These are phyloP conservation scores for Excoecaria cochinchinensis DNA, from an alignment of 345 rosid genomes.

Conservation along the genomic window DNA sequence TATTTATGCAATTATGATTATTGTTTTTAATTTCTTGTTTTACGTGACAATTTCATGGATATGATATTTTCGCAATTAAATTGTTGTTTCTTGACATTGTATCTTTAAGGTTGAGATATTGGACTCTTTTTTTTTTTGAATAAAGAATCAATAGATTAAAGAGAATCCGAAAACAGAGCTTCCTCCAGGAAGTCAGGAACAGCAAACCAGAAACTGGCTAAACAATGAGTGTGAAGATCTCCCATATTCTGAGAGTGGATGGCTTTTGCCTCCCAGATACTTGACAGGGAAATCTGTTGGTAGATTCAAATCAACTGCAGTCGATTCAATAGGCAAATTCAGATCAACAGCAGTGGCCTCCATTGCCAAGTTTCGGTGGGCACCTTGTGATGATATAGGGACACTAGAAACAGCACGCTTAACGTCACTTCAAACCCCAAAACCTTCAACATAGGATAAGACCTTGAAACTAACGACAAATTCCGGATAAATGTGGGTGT, in stretches of 20 bases:
- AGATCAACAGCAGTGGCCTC: constrained; percentile 34
- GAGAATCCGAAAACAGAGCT: too few relatives aligned
- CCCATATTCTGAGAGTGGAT: constrained; percentile 34
- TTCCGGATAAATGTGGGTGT: constrained; percentile 81
- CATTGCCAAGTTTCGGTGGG: constrained; percentile 15
- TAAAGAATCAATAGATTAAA: too few relatives aligned
- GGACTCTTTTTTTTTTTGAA: too few relatives aligned
- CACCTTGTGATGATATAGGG: constrained; percentile 41
- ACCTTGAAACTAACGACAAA: constrained; percentile 89
- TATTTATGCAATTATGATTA: too few relatives aligned
- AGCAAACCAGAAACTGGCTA: too few relatives aligned
- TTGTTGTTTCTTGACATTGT: too few relatives aligned
- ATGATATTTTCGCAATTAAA: too few relatives aligned
- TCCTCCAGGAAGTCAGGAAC: too few relatives aligned
- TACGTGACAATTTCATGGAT: too few relatives aligned
- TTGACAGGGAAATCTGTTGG: constrained; percentile 4
- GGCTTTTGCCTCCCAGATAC: constrained; percentile 28
- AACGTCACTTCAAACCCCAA: constrained; percentile 39
- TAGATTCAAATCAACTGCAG: constrained; percentile 21
- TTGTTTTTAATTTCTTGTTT: too few relatives aligned
- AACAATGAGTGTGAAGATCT: too few relatives aligned
- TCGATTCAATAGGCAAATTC: constrained; percentile 17
- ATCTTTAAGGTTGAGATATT: too few relatives aligned
- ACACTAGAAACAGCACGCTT: constrained; percentile 56
- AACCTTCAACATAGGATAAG: constrained; percentile 50